These are phyloP conservation scores for Gossypium longicalyx DNA, from an alignment of 345 rosid genomes.

Conservation along the genomic window DNA sequence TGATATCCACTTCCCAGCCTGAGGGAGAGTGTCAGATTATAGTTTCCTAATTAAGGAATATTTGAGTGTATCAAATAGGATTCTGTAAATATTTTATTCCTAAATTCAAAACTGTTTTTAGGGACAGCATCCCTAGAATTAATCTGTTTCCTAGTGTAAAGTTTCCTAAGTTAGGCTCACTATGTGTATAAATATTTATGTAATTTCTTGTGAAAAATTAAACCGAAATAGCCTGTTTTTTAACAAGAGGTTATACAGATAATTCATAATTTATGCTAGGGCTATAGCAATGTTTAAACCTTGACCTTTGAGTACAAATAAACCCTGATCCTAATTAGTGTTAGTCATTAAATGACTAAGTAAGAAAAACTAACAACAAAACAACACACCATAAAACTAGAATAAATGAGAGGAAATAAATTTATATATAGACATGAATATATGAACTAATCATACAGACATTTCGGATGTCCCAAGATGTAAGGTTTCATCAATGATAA, in stretches of 20 bases:
- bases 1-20: too few relatives aligned
- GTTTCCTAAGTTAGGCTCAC: too few relatives aligned
- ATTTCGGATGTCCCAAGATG: not conserved
- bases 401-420: not conserved
- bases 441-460: not conserved
- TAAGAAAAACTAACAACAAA: not conserved
- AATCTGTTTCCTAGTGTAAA: too few relatives aligned
- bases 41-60: too few relatives aligned
- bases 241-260: not conserved
- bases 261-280: not conserved
- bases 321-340: not conserved
- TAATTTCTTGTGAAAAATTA: too few relatives aligned
- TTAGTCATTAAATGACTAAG: not conserved
- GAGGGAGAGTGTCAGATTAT: too few relatives aligned
- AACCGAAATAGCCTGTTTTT: too few relatives aligned
- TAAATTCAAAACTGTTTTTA: too few relatives aligned
- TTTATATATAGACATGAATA: not conserved
- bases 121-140: too few relatives aligned
- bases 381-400: not conserved
- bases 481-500: not conserved
- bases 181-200: too few relatives aligned
- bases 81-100: too few relatives aligned
- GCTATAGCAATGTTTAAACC: not conserved
- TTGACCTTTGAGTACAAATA: not conserved
- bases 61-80: too few relatives aligned